These are phyloP conservation scores for Malassezia furfur DNA, from an alignment of 1,284 basidiomycete genomes.

Conservation along the genomic window DNA sequence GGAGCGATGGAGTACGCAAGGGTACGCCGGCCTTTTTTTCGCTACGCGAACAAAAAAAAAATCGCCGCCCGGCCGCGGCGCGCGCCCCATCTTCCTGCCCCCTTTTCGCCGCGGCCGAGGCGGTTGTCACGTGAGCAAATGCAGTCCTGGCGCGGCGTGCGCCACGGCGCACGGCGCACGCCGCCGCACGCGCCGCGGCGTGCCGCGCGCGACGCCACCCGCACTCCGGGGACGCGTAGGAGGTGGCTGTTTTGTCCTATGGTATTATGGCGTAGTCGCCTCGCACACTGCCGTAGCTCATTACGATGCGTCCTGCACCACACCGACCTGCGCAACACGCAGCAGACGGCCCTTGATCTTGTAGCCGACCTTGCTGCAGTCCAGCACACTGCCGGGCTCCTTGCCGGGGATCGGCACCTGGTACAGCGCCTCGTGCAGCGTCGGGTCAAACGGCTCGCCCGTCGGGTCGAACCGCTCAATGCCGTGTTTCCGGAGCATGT, in stretches of 20 bases:
- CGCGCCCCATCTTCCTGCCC: neutral
- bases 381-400: slow-evolving; percentile 77
- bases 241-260: neutral
- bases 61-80: neutral
- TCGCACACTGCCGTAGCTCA: neutral
- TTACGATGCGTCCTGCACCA: slow-evolving; percentile 54
- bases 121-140: neutral
- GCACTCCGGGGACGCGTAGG: too few species aligned
- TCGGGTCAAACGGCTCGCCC: slow-evolving; percentile 88
- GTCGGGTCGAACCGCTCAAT: slow-evolving; percentile 83
- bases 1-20: slow-evolving; percentile 2
- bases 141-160: neutral
- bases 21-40: neutral
- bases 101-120: slow-evolving; percentile 2
- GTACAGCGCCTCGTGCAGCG: slow-evolving; percentile 86
- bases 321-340: slow-evolving; percentile 91
- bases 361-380: slow-evolving; percentile 79
- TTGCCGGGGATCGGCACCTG: slow-evolving; percentile 79
- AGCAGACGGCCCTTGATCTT: slow-evolving; percentile 57
- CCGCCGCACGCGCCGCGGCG: neutral
- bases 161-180: too few species aligned
- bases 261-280: neutral
- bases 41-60: neutral
- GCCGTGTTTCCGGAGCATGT: slow-evolving; percentile 82
- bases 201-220: too few species aligned